Evolutionary conservation across 305 asterid species (phyloP), one percentile per base, ranked within the genome.

Genomic region (Lippia alba): DNA sequence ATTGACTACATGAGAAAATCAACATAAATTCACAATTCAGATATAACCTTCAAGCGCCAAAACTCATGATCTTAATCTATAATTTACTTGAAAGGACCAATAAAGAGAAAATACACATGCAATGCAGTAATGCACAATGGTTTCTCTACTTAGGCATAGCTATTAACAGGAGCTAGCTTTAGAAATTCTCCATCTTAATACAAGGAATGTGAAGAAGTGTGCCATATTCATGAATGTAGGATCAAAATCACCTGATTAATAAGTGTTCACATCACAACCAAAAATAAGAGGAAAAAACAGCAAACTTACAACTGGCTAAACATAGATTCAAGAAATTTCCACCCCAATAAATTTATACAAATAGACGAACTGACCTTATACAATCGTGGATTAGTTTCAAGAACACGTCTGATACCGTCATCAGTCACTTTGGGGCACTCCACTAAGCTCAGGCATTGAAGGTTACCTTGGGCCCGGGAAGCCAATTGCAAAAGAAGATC

Each of bases 361-460:
- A 66, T 61, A 2, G 41, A 67, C 53, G 12, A 18, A 60, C 89
- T 48, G 16, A 94, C 98, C 98, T 89, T 94, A 24, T 80, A 91
- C 83, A 94, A 64, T 33, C 77, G 75, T 34, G 82, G 86, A 85
- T 89, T 94, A 53, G 80, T 68, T 66, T 88, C 92, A 61, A 94
- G 89, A 30, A 94, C 78, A 18, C 79, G 87, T 80, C 81, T 85
- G 67, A 94, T 61, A 61, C 92, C 86, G 62, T 81, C 88, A 79
- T 86, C 92, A 0, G 98, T 91, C 67, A 94, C 74, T 78, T 76
- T 82, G 7, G 80, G 70, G 64, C 98, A 91, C 77, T 86, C 87
- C 61, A 89, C 82, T 62, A 94, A 76, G 72, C 86, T 82, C 83
- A 94, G 69, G 76, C 90, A 84, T 66, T 80, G 84, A 66, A 94